Base-by-base conservation (phyloP, 768 basidiomycete genomes). In the Cystobasidium onofrii region DNA sequence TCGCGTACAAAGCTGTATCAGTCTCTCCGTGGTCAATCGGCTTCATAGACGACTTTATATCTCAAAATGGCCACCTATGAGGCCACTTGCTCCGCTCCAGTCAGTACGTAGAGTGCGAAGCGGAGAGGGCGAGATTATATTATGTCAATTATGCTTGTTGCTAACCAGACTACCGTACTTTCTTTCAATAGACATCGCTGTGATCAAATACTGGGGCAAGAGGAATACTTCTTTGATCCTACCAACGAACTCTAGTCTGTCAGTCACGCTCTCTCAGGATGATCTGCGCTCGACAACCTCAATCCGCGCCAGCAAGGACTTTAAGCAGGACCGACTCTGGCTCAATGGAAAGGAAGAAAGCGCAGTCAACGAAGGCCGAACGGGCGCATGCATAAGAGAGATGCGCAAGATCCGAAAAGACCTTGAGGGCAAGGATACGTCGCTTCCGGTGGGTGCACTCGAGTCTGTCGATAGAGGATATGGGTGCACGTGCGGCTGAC, bases 171-270 rank as follows among this genome's bases (percentile, higher is more conserved):
- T 29, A 13, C 15, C 57, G 27, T 27, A 13, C 33, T 13, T 6
- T 34, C 4, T 12, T 4, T 27, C 57, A 13, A 12, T 9, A 60
- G 57, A 78, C 75, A 78, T 78, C 36, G 77, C 77, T 29, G 77
- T 78, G 27, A 75, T 78, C 70, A 75, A 77, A 81, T 98, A 98
- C 85, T 99, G 96, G 96, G 96, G 96, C 76, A 99, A 99, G 83
- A 90, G 96, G 75, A 90, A 97, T 82, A 94, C 92, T 1, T 86
- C 88, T 78, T 87, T 98, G 76, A 97, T 97, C 80, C 84, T 99
- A 73, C 96, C 96, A 54, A 97, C 93, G 76, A 99, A 99, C 83
- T 92, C 92, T 0, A 98, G 95, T 12, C 87, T 99, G n/a, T 97
- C 94, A 7, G 91, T 98, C 61, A 98, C 96, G 1, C 89, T 99